phyloP scores from a whole-genome alignment of 805 yeast species.

The Spencermartinsiella europaea region DNA sequence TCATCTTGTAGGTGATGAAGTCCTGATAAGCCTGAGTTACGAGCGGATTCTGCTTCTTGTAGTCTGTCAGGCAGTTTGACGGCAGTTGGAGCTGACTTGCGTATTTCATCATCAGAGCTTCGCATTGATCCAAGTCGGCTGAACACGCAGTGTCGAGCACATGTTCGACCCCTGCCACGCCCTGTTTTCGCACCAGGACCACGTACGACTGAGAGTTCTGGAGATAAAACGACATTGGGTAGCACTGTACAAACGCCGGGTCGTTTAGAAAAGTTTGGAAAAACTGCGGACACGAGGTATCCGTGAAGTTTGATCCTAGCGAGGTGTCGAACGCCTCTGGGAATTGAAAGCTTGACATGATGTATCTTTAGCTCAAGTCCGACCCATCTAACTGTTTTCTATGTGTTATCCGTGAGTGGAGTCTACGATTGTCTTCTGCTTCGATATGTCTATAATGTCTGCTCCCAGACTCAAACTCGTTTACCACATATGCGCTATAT shows the following conservation, averaged over 20 bases:
- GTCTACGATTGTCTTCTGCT: too few relatives aligned
- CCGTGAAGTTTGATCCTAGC: conserved; percentile 26
- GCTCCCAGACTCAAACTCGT: too few relatives aligned
- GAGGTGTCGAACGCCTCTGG: conserved; percentile 30
- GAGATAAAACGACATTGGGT: conserved; percentile 29
- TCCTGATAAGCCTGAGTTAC: conserved; percentile 27
- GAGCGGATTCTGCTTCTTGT: conserved; percentile 22
- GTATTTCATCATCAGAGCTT: conserved; percentile 20
- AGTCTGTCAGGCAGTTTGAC: conserved; percentile 23
- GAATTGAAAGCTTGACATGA: conserved; percentile 5
- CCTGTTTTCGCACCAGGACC: conserved; percentile 21
- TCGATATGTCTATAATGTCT: too few relatives aligned
- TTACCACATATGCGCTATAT: too few relatives aligned
- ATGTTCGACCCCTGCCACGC: conserved; percentile 20
- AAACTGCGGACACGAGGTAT: conserved; percentile 24
- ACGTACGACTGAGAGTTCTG: conserved; percentile 28
- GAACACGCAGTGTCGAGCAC: conserved; percentile 26
- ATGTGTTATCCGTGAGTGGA: too few relatives aligned
- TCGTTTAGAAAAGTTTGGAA: conserved; percentile 24
- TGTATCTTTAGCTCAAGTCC: too few relatives aligned
- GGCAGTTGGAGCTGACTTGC: conserved; percentile 15
- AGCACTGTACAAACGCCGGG: conserved; percentile 24
- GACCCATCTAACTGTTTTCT: too few relatives aligned
- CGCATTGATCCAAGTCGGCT: conserved; percentile 22
- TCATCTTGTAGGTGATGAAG: conserved; percentile 24